Evolutionary conservation across 768 basidiomycete genomes (phyloP).

Genomic region (Suillus sp.): DNA sequence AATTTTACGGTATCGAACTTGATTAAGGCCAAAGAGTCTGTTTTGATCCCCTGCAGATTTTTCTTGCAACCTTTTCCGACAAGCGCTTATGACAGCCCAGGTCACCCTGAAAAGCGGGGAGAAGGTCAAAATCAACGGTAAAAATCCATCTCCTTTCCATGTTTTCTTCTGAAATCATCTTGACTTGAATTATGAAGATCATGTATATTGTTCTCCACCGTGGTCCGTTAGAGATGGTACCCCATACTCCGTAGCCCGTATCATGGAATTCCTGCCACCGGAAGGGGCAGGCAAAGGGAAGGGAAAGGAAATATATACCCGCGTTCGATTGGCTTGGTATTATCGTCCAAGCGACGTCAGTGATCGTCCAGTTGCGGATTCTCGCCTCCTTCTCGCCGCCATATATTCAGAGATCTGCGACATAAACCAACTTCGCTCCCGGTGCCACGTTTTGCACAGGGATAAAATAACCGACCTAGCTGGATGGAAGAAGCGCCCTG

Average conservation of each 20-base stretch:
- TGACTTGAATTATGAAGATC: conserved; percentile 62
- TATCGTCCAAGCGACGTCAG: conserved; percentile 96
- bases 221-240: conserved; percentile 93
- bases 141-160: conserved; percentile 27
- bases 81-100: conserved; percentile 32
- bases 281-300: conserved; percentile 69
- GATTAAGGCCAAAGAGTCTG: conserved; percentile 7
- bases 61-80: conserved; percentile 25
- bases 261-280: conserved; percentile 94
- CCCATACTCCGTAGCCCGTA: conserved; percentile 92
- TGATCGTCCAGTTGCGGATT: conserved; percentile 88
- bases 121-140: conserved; percentile 86
- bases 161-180: conserved; percentile 21
- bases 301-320: conserved; percentile 70
- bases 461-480: conserved; percentile 94
- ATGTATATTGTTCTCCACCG: conserved; percentile 94
- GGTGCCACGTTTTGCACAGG: conserved; percentile 92
- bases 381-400: conserved; percentile 88
- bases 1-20: conserved; percentile 15
- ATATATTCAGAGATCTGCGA: conserved; percentile 98
- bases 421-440: conserved; percentile 88
- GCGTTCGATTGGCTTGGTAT: conserved; percentile 93
- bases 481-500: conserved; percentile 91
- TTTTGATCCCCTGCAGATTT: conserved; percentile 25
- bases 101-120: conserved; percentile 80